These are phyloP conservation scores for Iris macrosiphon DNA, from an alignment of 106 monocot species.

Conservation along the genomic window DNA sequence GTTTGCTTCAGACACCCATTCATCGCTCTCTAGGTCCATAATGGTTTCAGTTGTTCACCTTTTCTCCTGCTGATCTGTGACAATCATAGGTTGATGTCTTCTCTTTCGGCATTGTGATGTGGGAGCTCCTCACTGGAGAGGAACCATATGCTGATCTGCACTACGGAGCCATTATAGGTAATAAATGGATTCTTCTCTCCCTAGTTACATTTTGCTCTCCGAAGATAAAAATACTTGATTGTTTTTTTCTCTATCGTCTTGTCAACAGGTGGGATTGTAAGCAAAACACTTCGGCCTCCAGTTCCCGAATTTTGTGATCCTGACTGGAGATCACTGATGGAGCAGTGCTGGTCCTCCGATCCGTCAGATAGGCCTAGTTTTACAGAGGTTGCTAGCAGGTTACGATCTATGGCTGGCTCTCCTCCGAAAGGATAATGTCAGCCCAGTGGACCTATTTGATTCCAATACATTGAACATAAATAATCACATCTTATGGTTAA, in stretches of 20 bases:
- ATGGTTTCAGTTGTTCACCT: background rate
- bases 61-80: background rate
- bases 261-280: constrained; percentile 84
- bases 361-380: constrained; percentile 72
- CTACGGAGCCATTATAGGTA: constrained; percentile 93
- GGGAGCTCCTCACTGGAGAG: constrained; percentile 88
- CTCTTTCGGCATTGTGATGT: constrained; percentile 92
- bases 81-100: constrained; percentile 81
- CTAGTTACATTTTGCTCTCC: background rate
- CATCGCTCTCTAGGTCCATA: background rate
- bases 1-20: constrained; percentile 7
- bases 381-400: constrained; percentile 48
- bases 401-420: constrained; percentile 62
- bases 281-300: constrained; percentile 65
- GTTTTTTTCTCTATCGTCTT: too few species aligned
- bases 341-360: constrained; percentile 77
- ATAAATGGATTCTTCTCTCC: background rate
- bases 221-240: too few species aligned
- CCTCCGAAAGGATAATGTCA: too few species aligned
- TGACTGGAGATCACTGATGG: constrained; percentile 83
- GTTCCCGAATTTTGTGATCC: constrained; percentile 72
- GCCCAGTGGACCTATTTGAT: too few species aligned
- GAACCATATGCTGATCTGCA: constrained; percentile 93
- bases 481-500: too few species aligned
- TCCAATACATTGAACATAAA: too few species aligned